phyloP scores from a whole-genome alignment of 345 rosid genomes.

The Carallia pectinifolia region DNA sequence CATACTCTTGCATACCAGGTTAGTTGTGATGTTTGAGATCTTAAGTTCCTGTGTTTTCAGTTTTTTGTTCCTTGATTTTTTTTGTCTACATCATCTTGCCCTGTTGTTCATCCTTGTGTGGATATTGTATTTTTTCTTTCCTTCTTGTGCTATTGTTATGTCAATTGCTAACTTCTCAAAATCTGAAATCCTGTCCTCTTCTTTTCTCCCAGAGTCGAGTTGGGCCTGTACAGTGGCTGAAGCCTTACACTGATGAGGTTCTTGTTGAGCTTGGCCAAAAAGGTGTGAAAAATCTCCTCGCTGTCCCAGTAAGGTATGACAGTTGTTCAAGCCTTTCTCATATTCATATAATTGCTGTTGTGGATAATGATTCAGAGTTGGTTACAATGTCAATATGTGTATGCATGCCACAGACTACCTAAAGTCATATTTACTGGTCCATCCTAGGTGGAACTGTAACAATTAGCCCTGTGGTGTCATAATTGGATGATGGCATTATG shows the following conservation, averaged over 20 bases:
- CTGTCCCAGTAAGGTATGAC: constrained; percentile 81
- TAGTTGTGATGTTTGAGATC: constrained; percentile 16
- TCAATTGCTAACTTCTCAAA: constrained; percentile 1
- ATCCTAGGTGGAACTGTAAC: too few relatives aligned
- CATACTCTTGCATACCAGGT: constrained; percentile 93
- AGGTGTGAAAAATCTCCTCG: constrained; percentile 91
- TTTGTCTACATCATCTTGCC: neutral
- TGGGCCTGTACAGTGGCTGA: constrained; percentile 94
- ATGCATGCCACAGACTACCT: too few relatives aligned
- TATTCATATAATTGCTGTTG: neutral
- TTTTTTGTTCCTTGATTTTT: neutral
- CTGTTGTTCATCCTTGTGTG: neutral
- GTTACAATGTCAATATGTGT: too few relatives aligned
- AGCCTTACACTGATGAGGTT: constrained; percentile 93
- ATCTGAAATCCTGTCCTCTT: neutral
- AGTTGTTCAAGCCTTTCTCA: neutral
- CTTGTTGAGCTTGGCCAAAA: constrained; percentile 88
- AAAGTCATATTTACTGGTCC: too few relatives aligned
- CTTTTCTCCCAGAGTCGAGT: constrained; percentile 71
- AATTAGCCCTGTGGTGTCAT: too few relatives aligned
- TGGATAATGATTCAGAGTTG: neutral
- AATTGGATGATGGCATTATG: too few relatives aligned
- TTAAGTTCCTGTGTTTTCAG: neutral
- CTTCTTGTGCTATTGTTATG: neutral
- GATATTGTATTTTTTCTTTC: neutral